Evolutionary conservation across 2,329 filamentous ascomycete genomes (phyloP).

Genomic region (Ascocoryne sarcoides): DNA sequence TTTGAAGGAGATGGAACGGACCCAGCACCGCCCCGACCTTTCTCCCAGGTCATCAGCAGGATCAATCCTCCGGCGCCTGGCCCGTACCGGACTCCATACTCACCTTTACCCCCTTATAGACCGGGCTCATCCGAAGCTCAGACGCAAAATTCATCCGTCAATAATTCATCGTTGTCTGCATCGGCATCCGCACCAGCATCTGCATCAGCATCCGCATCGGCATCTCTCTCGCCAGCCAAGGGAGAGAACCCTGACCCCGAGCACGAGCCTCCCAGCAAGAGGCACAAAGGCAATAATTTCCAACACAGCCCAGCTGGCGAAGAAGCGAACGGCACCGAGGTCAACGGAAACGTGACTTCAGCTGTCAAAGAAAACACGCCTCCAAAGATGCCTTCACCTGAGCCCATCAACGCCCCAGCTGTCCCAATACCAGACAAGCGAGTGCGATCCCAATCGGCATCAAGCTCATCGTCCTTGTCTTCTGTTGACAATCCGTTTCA

Average conservation of each 20-base stretch:
- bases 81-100: conserved; percentile 19
- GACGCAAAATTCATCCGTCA: conserved; percentile 2
- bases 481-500: conserved; percentile 28
- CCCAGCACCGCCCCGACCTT: conserved; percentile 13
- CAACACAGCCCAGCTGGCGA: conserved; percentile 1
- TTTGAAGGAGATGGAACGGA: conserved; percentile 35
- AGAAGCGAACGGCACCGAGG: neutral
- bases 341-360: neutral
- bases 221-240: neutral
- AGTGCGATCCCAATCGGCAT: conserved; percentile 21
- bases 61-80: conserved; percentile 13
- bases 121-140: neutral
- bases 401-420: conserved; percentile 3
- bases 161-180: conserved; percentile 1
- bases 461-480: conserved; percentile 31
- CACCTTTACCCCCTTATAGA: conserved; percentile 3
- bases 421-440: conserved; percentile 1
- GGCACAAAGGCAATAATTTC: conserved; percentile 18
- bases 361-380: neutral
- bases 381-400: neutral
- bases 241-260: neutral
- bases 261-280: conserved; percentile 17
- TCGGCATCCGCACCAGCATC: neutral
- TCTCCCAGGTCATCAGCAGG: conserved; percentile 7
- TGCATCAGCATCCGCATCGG: conserved; percentile 8